Evolutionary conservation across 768 basidiomycete genomes (phyloP), one percentile per base, ranked within the genome.

Genomic region (Brasilioporus rufonigricans): DNA sequence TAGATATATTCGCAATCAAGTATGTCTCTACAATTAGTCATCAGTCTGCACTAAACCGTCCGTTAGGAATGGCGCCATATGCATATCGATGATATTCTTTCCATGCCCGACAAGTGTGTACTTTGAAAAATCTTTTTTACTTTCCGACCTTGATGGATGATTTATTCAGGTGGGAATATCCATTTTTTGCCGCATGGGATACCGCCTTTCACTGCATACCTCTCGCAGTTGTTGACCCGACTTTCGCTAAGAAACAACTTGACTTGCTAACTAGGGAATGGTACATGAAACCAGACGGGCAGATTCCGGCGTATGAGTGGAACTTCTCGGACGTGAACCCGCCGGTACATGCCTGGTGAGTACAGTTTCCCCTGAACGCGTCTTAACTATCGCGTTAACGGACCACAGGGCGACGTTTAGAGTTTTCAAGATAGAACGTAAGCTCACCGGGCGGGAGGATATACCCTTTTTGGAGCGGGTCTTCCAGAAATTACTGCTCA

Each of bases 171-270:
- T 91, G 97, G 97, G 97, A 99, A 73, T 98, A 98, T 69, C 97
- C 97, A 1, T 98, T 97, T 80, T 98, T 99, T 65, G 95, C 96
- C 0, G 95, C 95, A 47, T 96, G 93, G 93, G 92, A 96, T 69
- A 93, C 89, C 0, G 97, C 97, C n/a, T 99, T 99, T 79, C 97
- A 99, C 67, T 98, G 96, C 65, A 93, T 99, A 60, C 97, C 97
- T 0, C 82, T 99, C 14, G 97, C 97, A 12, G 84, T 98, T 59
- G 90, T 99, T 29, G 97, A 99, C 66, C 88, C 97, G 2, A 77
- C 85, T 1, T 98, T 97, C 65, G 95, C 97, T 23, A 99, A 99
- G 78, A 95, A 96, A 70, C 97, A 99, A 70, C 81, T 99, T 33
- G 96, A 98, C 70, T 69, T 98, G 56, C 80, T 99, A 64, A 98